Percentiles rank a stretch among this genome's conserved stretches.
Evolutionary conservation across 352 stramenopile species (phyloP).

Genomic region (Phytophthora uliginosa): DNA sequence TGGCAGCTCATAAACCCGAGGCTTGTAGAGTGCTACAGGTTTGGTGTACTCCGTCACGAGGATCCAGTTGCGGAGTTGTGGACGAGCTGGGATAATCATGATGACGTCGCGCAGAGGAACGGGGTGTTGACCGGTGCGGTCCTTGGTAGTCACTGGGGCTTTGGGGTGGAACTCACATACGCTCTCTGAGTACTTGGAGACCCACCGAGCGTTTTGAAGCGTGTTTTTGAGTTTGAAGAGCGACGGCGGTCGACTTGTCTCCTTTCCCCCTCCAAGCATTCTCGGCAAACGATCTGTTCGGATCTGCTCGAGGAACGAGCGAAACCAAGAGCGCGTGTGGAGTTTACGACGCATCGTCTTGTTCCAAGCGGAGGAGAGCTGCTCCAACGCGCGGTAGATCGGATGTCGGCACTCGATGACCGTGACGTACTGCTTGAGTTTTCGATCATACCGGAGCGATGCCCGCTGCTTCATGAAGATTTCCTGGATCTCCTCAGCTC

Average conservation of each 20-base stretch:
- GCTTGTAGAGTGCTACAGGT: slow-evolving; percentile 81
- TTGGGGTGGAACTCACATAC: slow-evolving; percentile 74
- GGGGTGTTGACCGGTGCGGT: slow-evolving; percentile 47
- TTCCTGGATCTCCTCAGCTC: slow-evolving; percentile 94
- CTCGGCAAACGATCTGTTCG: slow-evolving; percentile 66
- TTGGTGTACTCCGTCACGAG: slow-evolving; percentile 73
- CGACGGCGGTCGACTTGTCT: slow-evolving; percentile 44
- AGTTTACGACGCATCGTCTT: slow-evolving; percentile 90
- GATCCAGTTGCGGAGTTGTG: slow-evolving; percentile 69
- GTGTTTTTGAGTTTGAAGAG: slow-evolving; percentile 91
- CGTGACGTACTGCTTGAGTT: slow-evolving; percentile 91
- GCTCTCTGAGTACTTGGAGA: slow-evolving; percentile 65
- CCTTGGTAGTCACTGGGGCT: slow-evolving; percentile 86
- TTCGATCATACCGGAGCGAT: slow-evolving; percentile 89
- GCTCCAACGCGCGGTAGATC: slow-evolving; percentile 88
- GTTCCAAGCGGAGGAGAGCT: slow-evolving; percentile 77
- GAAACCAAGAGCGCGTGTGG: slow-evolving; percentile 90
- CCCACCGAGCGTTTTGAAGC: slow-evolving; percentile 81
- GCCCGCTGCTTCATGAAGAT: slow-evolving; percentile 92
- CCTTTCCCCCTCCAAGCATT: slow-evolving; percentile 17
- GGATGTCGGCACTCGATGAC: slow-evolving; percentile 92
- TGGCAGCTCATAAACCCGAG: slow-evolving; percentile 86
- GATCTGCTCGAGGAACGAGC: slow-evolving; percentile 92
- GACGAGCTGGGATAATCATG: slow-evolving; percentile 65
- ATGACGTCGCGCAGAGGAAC: slow-evolving; percentile 55